Base-by-base conservation (phyloP, 306 rosid genomes). In the Inga laurina region DNA sequence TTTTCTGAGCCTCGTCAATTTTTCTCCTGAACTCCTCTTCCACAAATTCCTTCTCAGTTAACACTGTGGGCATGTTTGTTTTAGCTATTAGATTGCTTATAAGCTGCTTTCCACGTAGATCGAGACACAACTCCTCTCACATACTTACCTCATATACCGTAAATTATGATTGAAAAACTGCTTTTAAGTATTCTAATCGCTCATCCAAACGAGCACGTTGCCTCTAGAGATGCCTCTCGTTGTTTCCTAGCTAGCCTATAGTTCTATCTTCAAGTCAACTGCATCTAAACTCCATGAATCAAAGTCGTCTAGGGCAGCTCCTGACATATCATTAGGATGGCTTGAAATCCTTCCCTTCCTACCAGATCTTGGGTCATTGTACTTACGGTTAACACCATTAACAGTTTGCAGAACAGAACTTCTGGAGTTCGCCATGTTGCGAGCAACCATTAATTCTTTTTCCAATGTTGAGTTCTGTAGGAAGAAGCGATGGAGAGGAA, bases 171-270 rank as follows among this genome's bases (percentile, higher is more conserved):
- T n/a, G n/a, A n/a, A n/a, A n/a, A n/a, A n/a, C n/a, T n/a, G n/a
- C n/a, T n/a, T n/a, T n/a, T n/a, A n/a, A n/a, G n/a, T n/a, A n/a
- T n/a, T n/a, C n/a, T n/a, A n/a, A n/a, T n/a, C n/a, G n/a, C n/a
- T n/a, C n/a, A n/a, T n/a, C n/a, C n/a, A n/a, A n/a, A n/a, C n/a
- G n/a, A n/a, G n/a, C n/a, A n/a, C 61, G 97, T 95, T 83, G 93
- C 91, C 91, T 94, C 99, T 62, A 97, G 94, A 79, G 90, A 90
- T 44, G 93, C 92, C 92, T 97, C 99, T 49, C 99, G 89, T 49
- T 97, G 98, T 90, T 92, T 97, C 90, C 30, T 27, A 27, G 30
- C 99, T 94, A 64, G 95, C 98, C 74, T 89, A 97, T 44, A 97
- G 86, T 85, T 94, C 99, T 93, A 94, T 86, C 91, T 84, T 94